Evolutionary conservation across 352 stramenopile species (phyloP).

Genomic region (Phytophthora hibernalis): DNA sequence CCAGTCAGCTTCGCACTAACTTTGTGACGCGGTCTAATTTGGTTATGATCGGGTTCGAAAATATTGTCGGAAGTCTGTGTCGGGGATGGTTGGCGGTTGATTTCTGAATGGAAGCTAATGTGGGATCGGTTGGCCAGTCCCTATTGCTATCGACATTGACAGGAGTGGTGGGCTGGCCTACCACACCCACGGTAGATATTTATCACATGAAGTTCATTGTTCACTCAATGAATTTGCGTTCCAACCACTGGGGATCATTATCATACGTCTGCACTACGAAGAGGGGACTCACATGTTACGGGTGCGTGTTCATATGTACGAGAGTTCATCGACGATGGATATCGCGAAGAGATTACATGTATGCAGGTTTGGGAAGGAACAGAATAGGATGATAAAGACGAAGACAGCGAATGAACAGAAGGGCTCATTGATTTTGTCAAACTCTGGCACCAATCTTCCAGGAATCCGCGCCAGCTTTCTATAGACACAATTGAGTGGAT

Average conservation of each 20-base stretch:
- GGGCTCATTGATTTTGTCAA: too few relatives aligned
- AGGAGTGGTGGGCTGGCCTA: too few relatives aligned
- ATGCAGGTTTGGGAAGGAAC: constrained; percentile 1
- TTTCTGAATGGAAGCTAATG: background rate
- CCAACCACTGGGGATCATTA: constrained; percentile 18
- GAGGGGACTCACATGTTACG: background rate
- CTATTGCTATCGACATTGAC: background rate
- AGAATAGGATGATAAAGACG: too few relatives aligned
- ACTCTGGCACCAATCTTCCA: too few relatives aligned
- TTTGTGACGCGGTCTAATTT: background rate
- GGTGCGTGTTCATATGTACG: constrained; percentile 9
- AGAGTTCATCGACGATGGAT: constrained; percentile 3
- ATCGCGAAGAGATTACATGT: constrained; percentile 9
- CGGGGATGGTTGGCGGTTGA: constrained; percentile 1
- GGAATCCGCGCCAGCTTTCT: too few relatives aligned
- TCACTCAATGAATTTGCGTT: too few relatives aligned
- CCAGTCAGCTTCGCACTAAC: background rate
- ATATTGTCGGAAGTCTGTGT: constrained; percentile 11
- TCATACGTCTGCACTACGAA: background rate
- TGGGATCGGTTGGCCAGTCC: background rate
- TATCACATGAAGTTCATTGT: too few relatives aligned
- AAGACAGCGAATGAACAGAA: too few relatives aligned
- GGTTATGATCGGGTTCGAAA: background rate
- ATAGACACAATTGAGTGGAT: too few relatives aligned
- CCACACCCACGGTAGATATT: too few relatives aligned